Percentiles rank a stretch among this genome's conserved stretches.
These are phyloP conservation scores for Mikania micrantha DNA, from an alignment of 129 eudicot species.

Conservation along the genomic window DNA sequence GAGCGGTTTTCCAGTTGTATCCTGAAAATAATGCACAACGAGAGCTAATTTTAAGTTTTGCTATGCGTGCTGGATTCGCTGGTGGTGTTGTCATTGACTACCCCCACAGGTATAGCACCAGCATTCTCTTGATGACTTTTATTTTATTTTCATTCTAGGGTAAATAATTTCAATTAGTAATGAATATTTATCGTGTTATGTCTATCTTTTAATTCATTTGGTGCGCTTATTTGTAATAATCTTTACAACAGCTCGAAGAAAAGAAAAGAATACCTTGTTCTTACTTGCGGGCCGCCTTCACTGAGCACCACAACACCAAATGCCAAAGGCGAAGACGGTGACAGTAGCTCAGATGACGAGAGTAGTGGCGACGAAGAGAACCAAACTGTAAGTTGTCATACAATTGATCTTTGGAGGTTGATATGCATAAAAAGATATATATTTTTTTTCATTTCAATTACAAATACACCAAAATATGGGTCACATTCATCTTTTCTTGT, in stretches of 20 bases:
- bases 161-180: not conserved
- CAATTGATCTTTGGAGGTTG: not conserved
- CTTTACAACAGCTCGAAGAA: constrained; percentile 60
- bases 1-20: constrained; percentile 78
- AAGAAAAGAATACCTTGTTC: constrained; percentile 92
- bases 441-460: not conserved
- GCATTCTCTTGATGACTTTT: not conserved
- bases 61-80: constrained; percentile 98
- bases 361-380: constrained; percentile 72
- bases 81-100: constrained; percentile 94
- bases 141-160: not conserved
- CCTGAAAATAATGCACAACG: constrained; percentile 87
- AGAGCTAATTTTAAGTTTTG: constrained; percentile 72
- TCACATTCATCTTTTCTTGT: not conserved
- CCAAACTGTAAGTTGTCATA: constrained; percentile 44
- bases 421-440: not conserved
- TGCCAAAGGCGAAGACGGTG: constrained; percentile 67
- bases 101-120: constrained; percentile 67
- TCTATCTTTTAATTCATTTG: not conserved
- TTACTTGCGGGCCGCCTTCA: constrained; percentile 85
- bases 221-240: not conserved
- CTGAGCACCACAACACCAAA: constrained; percentile 51
- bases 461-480: not conserved
- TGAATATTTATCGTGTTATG: not conserved
- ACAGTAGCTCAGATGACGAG: constrained; percentile 68